Base-by-base conservation (phyloP, 2,329 filamentous ascomycete species). In the Pyrenochaeta sp. region DNA sequence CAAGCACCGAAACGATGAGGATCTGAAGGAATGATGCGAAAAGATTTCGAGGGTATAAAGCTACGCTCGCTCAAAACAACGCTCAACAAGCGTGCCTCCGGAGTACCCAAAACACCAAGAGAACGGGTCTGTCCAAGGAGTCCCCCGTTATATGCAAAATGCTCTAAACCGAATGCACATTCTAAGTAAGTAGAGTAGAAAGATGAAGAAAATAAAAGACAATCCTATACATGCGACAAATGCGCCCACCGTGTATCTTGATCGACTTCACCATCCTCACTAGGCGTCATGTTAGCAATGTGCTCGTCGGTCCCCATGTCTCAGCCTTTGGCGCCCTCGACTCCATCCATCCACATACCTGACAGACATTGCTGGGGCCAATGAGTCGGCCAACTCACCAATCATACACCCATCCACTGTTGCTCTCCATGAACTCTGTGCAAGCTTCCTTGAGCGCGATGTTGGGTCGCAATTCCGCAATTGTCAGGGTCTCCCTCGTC, bases 401-500 rank as follows among this genome's bases (percentile, higher is more conserved):
- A 73, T 97, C 93, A 33, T 90, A 92, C 0, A 92, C 92, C 91
- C 95, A 97, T 9, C 92, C 93, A 20, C 58, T 67, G 67, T 97
- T 97, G 63, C 90, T 81, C 23, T 90, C 84, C 53, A 97, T 79
- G 67, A 96, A 98, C 63, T 95, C 90, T 40, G 90, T 87, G 69
- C 92, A 96, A 0, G 91, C 94, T 47, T 90, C 85, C 73, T 88
- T 91, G 52, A 98, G 80, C 0, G 85, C 89, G 39, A 96, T 82
- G 72, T 98, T 98, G 0, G 91, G 89, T 36, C 92, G 82, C 48
- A 98, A 75, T 39, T 97, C 92, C 1, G 81, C 78, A 0, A 86
- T 80, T 0, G 77, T 77, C 43, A 97, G 81, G 0, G 89, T 86
- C 58, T 92, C 89, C 36, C 94, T 83, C 0, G 94, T 97, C 31